A percentile compares a stretch with the other conserved stretches of the same genome.
Conservation (phyloP, 768 basidiomycete genomes). For the Termitomyces sp. region DNA sequence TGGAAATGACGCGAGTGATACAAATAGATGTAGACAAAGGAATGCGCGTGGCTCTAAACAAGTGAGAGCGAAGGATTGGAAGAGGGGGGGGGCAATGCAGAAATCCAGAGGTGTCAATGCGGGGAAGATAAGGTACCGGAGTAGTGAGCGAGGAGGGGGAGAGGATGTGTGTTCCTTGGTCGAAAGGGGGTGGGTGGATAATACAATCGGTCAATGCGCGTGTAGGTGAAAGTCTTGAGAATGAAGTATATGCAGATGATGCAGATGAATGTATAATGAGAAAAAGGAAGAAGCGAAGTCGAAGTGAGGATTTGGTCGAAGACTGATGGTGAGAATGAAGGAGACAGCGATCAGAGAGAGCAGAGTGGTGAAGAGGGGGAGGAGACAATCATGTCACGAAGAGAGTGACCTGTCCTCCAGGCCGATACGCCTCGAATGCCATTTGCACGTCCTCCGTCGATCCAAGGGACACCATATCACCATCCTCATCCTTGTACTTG, state of each 20-base stretch:
- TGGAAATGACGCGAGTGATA: not conserved
- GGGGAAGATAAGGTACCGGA: constrained; percentile 2
- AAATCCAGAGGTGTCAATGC: constrained; percentile 6
- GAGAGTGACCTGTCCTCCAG: constrained; percentile 76
- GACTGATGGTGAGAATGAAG: constrained; percentile 3
- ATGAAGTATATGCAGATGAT: constrained; percentile 9
- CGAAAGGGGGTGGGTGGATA: not conserved
- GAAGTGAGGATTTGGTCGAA: not conserved
- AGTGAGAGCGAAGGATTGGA: not conserved
- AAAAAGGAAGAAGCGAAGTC: not conserved
- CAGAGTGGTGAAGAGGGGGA: not conserved
- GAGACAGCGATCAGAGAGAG: not conserved
- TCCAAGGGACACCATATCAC: constrained; percentile 82
- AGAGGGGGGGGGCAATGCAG: constrained; percentile 4
- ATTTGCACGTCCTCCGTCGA: constrained; percentile 93
- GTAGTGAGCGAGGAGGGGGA: not conserved
- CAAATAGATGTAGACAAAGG: constrained; percentile 9
- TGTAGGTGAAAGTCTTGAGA: constrained; percentile 1
- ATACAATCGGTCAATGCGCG: constrained; percentile 12
- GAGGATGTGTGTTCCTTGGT: not conserved
- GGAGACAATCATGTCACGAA: constrained; percentile 58
- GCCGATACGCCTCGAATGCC: constrained; percentile 82
- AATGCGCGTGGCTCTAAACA: constrained; percentile 1
- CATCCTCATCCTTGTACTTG: constrained; percentile 90
- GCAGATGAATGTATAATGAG: constrained; percentile 2